phyloP scores from a whole-genome alignment of 2,329 filamentous ascomycete species.

The Exophiala viscosa region DNA sequence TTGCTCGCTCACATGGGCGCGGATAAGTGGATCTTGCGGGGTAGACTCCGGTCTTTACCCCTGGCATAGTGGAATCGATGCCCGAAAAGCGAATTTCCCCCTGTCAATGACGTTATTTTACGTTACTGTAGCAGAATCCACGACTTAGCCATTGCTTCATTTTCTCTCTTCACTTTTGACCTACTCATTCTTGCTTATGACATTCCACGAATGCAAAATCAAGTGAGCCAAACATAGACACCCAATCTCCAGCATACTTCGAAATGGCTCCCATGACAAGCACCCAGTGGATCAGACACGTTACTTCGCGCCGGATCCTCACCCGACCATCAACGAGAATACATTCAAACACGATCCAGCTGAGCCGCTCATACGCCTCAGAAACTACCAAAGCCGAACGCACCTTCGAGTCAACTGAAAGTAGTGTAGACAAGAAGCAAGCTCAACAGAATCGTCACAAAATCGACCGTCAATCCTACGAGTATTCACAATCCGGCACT shows the following conservation, averaged over 20 bases:
- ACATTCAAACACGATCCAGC: background rate
- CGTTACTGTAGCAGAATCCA: too few relatives aligned
- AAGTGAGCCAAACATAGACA: background rate
- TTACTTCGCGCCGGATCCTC: background rate
- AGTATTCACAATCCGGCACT: slow-evolving; percentile 16
- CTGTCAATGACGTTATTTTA: too few relatives aligned
- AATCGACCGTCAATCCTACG: slow-evolving; percentile 18
- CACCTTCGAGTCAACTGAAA: background rate
- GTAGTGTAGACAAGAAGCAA: slow-evolving; percentile 3
- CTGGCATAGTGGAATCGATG: background rate
- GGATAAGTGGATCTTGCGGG: background rate
- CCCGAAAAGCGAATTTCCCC: too few relatives aligned
- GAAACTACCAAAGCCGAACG: background rate
- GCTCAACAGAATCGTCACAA: slow-evolving; percentile 11
- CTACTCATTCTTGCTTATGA: background rate
- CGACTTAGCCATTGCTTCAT: background rate
- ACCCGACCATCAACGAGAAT: too few relatives aligned
- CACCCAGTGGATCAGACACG: background rate
- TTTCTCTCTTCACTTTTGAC: background rate
- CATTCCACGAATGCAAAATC: too few relatives aligned
- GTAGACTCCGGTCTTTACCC: background rate
- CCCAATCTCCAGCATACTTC: background rate
- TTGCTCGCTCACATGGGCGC: slow-evolving; percentile 3
- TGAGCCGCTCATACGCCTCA: background rate
- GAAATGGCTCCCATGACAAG: background rate